A percentile compares a stretch with the other conserved stretches of the same genome.
Evolutionary conservation across 768 basidiomycete species (phyloP).

Genomic region (Symmetrospora coprosmae): DNA sequence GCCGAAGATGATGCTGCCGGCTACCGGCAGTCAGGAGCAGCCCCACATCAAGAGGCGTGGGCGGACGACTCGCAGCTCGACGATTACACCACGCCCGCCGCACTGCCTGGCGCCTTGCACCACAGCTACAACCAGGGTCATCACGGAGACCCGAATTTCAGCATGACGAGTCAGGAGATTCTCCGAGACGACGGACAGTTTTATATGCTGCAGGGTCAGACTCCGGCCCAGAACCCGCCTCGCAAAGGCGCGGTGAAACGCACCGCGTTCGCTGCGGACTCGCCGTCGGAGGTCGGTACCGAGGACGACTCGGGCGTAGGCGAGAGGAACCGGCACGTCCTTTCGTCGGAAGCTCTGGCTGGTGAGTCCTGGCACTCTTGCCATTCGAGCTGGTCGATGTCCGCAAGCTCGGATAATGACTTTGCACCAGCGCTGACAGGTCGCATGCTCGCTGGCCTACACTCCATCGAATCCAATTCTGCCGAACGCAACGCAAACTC

Average conservation of each 20-base stretch:
- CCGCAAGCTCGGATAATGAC: not conserved
- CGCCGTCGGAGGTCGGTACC: not conserved
- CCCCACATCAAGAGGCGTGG: too few species aligned
- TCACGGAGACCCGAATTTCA: not conserved
- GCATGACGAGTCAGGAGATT: not conserved
- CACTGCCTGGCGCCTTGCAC: too few species aligned
- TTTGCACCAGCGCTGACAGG: not conserved
- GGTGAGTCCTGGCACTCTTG: not conserved
- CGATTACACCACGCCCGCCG: too few species aligned
- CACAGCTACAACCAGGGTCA: too few species aligned
- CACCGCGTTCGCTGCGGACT: not conserved
- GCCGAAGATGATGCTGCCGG: not conserved
- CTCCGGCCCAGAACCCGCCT: not conserved
- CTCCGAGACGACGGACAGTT: not conserved
- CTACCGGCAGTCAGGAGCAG: too few species aligned
- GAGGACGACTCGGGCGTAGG: not conserved
- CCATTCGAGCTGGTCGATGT: not conserved
- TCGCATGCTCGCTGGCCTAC: slow-evolving; percentile 13
- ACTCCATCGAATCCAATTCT: too few species aligned
- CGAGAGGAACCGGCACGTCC: not conserved
- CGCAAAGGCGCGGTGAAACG: not conserved
- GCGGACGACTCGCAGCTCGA: too few species aligned
- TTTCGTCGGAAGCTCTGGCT: slow-evolving; percentile 1
- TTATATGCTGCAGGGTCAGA: not conserved
- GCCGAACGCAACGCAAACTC: too few species aligned